phyloP scores from a whole-genome alignment of 108 stramenopile genomes.

The Craspedostauros australis region DNA sequence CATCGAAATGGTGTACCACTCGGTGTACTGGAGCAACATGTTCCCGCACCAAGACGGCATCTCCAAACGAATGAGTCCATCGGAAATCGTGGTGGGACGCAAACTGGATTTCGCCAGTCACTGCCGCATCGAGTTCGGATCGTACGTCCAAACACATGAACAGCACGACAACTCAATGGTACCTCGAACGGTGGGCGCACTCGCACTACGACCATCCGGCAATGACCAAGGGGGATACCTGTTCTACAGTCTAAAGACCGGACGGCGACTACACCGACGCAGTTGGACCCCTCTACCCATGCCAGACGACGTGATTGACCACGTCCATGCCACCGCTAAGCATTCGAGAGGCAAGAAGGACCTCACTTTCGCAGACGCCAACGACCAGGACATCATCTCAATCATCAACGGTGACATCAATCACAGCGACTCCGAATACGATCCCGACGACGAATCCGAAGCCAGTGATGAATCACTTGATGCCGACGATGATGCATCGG shows the following conservation, averaged over 20 bases:
- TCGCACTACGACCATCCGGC: constrained; percentile 2
- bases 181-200: constrained; percentile 4
- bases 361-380: constrained; percentile 10
- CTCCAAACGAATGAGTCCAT: constrained; percentile 4
- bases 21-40: constrained; percentile 20
- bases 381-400: background rate
- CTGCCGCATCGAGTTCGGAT: constrained; percentile 12
- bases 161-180: background rate
- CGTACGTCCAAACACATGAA: constrained; percentile 14
- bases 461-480: background rate
- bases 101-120: constrained; percentile 5
- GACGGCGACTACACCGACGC: background rate
- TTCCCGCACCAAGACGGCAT: constrained; percentile 12
- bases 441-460: constrained; percentile 4
- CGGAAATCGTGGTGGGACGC: constrained; percentile 5
- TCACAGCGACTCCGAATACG: background rate
- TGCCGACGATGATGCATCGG: too few species aligned
- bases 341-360: too few species aligned
- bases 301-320: background rate
- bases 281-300: background rate
- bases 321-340: background rate
- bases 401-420: background rate
- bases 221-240: constrained; percentile 4
- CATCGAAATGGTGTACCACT: constrained; percentile 5
- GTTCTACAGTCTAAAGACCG: constrained; percentile 1